Evolutionary conservation across 1,139 yeast species (phyloP), one percentile per base, ranked within the genome.

Genomic region (Geotrichum reessii): DNA sequence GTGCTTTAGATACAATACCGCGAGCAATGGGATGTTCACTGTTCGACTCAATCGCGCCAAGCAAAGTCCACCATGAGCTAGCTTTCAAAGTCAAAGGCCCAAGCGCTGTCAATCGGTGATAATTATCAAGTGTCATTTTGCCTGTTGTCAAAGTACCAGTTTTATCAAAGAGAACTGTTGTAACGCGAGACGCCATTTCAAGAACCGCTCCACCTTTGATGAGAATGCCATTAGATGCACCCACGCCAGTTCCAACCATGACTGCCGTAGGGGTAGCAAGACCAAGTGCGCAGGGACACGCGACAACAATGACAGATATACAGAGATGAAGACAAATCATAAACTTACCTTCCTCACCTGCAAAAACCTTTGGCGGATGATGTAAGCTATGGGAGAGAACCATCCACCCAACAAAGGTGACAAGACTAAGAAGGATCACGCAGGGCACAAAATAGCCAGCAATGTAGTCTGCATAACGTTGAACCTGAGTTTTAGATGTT

Each of bases 201-300:
- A 95, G 79, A 12, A 88, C 82, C 58, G 87, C 95, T 25, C 98
- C 99, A 54, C 98, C 97, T 73, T 93, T 93, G 67, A 95, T 87
- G 58, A 95, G 77, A 12, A 93, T 87, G 27, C 99, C 99, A 72
- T 90, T 79, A 12, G 82, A 74, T 0, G 99, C 98, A 44, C 97
- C 98, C 31, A 90, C 87, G 27, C 99, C 99, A 1, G 98, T 92
- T 6, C 98, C 99, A 3, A 93, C 99, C 97, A 93, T 92, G 3
- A 95, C 89, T 0, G 99, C 99, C 1, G 99, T 93, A 0, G 99
- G 99, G 0, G 99, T 96, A 8, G 97, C 97, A 56, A 93, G 78
- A 1, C 99, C 99, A 37, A 93, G 76, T 0, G 98, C 98, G 79
- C 98, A 93, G 0, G 99, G 99, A 73, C 99, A 93, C 0, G 99